phyloP scores from a whole-genome alignment of 148 eudicot species.

The Suaeda aralocaspica region DNA sequence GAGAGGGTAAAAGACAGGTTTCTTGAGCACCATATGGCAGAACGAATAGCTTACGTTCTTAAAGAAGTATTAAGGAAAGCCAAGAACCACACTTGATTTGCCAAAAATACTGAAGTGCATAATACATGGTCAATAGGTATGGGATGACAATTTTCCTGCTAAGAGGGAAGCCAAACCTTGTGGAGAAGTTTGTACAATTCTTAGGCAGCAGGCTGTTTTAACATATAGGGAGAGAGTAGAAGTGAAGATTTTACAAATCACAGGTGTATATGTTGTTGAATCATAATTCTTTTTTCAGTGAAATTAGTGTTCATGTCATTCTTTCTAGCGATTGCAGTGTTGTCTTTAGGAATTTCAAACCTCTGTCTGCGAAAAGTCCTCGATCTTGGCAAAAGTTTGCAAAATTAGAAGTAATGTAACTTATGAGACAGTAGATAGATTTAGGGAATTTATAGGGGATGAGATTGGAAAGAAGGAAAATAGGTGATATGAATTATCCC shows the following conservation, averaged over 20 bases:
- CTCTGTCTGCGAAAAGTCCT: no score
- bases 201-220: constrained; percentile 8
- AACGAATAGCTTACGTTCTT: constrained; percentile 70
- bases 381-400: neutral
- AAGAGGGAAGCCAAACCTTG: constrained; percentile 7
- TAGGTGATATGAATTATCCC: no score
- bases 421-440: neutral
- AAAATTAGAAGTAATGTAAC: neutral
- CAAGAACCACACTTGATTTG: constrained; percentile 35
- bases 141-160: constrained; percentile 12
- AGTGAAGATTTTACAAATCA: neutral
- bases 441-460: neutral
- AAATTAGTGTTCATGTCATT: constrained; percentile 2
- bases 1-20: constrained; percentile 79
- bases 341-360: neutral
- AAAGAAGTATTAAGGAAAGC: constrained; percentile 71
- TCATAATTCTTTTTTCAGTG: neutral
- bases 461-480: no score
- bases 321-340: neutral
- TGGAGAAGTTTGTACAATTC: constrained; percentile 24
- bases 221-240: constrained; percentile 4
- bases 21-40: constrained; percentile 82
- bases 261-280: constrained; percentile 23
- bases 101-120: constrained; percentile 10
- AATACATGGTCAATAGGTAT: constrained; percentile 6